Base-by-base conservation (phyloP, 306 rosid genomes). In the Prunus mira region DNA sequence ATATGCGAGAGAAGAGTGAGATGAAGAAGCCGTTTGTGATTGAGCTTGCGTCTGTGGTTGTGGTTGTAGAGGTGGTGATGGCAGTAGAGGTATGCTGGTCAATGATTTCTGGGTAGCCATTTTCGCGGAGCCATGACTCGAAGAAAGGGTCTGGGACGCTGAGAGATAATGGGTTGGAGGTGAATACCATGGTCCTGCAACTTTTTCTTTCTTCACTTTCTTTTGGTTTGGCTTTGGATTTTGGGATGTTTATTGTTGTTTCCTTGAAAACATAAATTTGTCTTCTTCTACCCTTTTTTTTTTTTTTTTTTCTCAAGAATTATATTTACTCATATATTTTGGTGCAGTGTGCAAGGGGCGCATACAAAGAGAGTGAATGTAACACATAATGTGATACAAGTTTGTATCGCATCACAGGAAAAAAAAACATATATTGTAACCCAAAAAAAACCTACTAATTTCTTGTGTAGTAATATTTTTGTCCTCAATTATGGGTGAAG, bases 71-170 rank as follows among this genome's bases (percentile, higher is more conserved):
- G 46, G 58, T 22, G 47, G 46, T 34, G 24, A 84, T 0, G 43
- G 82, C 2, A 24, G 81, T 19, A 19, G 86, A 82, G 77, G 96
- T 84, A 9, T 88, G 89, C 71, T 89, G 93, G 83, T 95, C 98
- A 79, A 95, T 86, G 78, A 92, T 66, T 75, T 95, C 97, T 43
- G 93, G 96, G 82, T 90, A 95, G 78, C 98, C 98, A 71, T 87
- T 81, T 81, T 95, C 96, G 49, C 98, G 95, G 54, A 95, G 98
- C 97, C 98, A 95, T 25, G 97, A 79, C 46, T 95, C 97, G 86
- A 95, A 95, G 71, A 93, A 89, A 41, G 88, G 84, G 79, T 95
- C 98, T 25, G 98, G 95, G 4, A 95, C 92, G 86, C 98, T 95
- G 65, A 95, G 98, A 65, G 98, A 87, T 10, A 95, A 77, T 25